Percentiles rank a stretch among this genome's conserved stretches.
These are phyloP conservation scores for Metarhizium anisopliae DNA, from an alignment of 2,329 filamentous ascomycete species.

Conservation along the genomic window DNA sequence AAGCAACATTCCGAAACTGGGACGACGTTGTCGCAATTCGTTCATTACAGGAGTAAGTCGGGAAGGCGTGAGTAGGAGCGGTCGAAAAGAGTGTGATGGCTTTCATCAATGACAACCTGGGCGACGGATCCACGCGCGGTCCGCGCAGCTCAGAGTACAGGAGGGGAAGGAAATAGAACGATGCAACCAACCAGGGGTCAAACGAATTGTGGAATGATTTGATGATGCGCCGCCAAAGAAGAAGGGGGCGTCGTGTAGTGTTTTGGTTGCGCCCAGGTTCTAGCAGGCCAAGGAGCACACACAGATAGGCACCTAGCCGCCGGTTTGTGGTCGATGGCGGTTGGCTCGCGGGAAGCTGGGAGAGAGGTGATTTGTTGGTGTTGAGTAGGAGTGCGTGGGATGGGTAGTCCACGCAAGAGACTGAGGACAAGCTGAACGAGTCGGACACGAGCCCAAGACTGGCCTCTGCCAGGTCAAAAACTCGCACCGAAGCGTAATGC, in stretches of 20 bases:
- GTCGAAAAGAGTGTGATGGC: neutral
- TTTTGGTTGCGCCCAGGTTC: neutral
- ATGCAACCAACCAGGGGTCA: conserved; percentile 1
- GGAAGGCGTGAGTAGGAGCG: neutral
- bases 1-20: conserved; percentile 51
- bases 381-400: neutral
- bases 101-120: neutral
- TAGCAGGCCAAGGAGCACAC: neutral
- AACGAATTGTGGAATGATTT: neutral
- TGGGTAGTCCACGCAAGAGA: neutral
- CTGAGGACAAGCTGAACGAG: neutral
- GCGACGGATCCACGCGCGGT: neutral
- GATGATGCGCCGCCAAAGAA: neutral
- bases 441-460: neutral
- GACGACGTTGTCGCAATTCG: conserved; percentile 21
- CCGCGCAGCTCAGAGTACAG: neutral
- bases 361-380: neutral
- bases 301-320: neutral
- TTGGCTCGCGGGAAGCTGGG: neutral
- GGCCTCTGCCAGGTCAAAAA: neutral
- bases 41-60: conserved; percentile 18
- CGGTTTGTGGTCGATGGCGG: neutral
- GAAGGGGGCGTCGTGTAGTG: neutral
- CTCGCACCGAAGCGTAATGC: neutral
- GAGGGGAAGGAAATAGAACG: neutral